Conservation (phyloP, 2,329 filamentous ascomycete genomes). For the Exophiala bonariae region DNA sequence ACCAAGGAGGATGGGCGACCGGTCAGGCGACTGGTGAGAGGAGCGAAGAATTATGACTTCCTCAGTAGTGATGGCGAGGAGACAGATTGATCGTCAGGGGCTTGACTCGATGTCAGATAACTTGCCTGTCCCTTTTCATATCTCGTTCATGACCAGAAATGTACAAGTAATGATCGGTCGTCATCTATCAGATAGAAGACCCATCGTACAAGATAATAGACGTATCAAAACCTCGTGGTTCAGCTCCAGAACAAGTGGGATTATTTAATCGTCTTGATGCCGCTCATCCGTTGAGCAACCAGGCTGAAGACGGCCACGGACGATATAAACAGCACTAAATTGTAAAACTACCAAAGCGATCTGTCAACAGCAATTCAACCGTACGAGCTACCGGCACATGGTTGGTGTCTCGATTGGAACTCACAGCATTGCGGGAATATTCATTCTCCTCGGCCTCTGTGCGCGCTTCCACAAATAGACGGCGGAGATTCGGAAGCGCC, state of each 20-base stretch:
- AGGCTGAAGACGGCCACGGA: constrained; percentile 94
- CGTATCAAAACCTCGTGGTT: too few species aligned
- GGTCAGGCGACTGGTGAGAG: constrained; percentile 43
- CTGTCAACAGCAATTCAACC: neutral
- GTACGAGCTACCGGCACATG: neutral
- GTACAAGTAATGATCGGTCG: neutral
- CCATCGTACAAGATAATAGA: too few species aligned
- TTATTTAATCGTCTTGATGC: constrained; percentile 38
- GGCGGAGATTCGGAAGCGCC: constrained; percentile 82
- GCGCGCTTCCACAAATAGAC: constrained; percentile 91
- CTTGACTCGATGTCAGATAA: too few species aligned
- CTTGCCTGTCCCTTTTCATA: too few species aligned
- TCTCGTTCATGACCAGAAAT: neutral
- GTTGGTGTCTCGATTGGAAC: constrained; percentile 32
- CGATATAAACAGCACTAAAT: constrained; percentile 93
- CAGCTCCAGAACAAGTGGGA: neutral
- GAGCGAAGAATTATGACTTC: constrained; percentile 55
- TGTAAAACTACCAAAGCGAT: constrained; percentile 74
- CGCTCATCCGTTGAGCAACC: constrained; percentile 79
- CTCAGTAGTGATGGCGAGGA: constrained; percentile 70
- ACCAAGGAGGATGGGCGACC: constrained; percentile 34
- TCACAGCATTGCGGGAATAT: constrained; percentile 87
- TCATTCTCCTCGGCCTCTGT: constrained; percentile 92
- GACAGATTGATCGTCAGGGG: constrained; percentile 41
- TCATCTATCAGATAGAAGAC: too few species aligned